phyloP scores from a whole-genome alignment of 2,329 filamentous ascomycete species.

The Aspergillus japonicus region DNA sequence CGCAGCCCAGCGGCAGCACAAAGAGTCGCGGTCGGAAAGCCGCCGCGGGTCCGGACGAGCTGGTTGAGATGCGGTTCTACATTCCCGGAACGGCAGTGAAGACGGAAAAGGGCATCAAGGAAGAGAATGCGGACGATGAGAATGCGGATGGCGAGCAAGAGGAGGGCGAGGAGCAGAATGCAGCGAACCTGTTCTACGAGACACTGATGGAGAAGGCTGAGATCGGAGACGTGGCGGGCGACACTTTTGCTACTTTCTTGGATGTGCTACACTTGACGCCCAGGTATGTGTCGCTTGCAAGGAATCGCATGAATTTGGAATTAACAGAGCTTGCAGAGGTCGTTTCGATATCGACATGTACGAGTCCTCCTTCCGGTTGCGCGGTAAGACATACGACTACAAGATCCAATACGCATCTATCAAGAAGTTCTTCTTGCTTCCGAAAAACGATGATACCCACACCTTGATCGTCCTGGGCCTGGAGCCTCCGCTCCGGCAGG shows the following conservation, averaged over 20 bases:
- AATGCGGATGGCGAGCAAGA: conserved; percentile 61
- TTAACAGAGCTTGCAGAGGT: conserved; percentile 61
- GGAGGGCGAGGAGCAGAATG: conserved; percentile 82
- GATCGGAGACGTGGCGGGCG: conserved; percentile 97
- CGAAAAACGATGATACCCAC: conserved; percentile 97
- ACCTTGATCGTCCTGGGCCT: conserved; percentile 92
- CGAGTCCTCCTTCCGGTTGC: conserved; percentile 92
- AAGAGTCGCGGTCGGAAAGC: conserved; percentile 80
- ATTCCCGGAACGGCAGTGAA: conserved; percentile 84
- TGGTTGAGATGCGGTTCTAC: conserved; percentile 99
- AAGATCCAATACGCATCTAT: conserved; percentile 98
- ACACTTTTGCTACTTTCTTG: conserved; percentile 95
- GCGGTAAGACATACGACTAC: conserved; percentile 99
- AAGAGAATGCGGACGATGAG: conserved; percentile 62
- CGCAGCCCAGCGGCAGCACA: conserved; percentile 68
- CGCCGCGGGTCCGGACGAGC: conserved; percentile 82
- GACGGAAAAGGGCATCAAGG: conserved; percentile 66
- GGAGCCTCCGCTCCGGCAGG: conserved; percentile 91
- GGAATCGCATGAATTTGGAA: conserved; percentile 12
- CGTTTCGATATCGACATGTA: conserved; percentile 99
- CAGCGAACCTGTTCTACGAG: conserved; percentile 96
- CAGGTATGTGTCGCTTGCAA: conserved; percentile 54
- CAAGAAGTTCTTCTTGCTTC: conserved; percentile 98
- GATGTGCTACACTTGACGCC: conserved; percentile 96
- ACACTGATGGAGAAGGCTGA: conserved; percentile 97